Evolutionary conservation across 768 basidiomycete genomes (phyloP).

Genomic region (Pulveroboletus sp.): DNA sequence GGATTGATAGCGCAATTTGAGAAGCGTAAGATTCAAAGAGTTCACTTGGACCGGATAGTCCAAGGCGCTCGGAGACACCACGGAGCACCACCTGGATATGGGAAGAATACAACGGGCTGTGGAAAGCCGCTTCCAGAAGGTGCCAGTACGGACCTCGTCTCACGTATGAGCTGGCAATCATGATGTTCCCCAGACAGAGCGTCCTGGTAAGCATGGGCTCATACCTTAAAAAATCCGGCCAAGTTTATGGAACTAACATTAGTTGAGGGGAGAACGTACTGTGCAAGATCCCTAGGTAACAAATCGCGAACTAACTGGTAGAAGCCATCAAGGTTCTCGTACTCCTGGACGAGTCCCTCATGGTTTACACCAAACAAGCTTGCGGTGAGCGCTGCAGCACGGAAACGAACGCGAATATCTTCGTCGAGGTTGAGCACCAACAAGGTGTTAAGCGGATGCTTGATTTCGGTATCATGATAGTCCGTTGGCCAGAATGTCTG

Average conservation of each 20-base stretch:
- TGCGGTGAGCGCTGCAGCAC: constrained; percentile 58
- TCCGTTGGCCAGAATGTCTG: constrained; percentile 45
- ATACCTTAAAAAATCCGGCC: constrained; percentile 42
- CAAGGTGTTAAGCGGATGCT: constrained; percentile 45
- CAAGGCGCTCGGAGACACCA: constrained; percentile 64
- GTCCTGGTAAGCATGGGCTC: constrained; percentile 75
- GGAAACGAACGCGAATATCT: constrained; percentile 84
- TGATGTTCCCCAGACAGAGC: constrained; percentile 68
- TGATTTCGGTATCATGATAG: constrained; percentile 26
- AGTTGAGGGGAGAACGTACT: constrained; percentile 38
- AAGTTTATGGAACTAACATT: constrained; percentile 11
- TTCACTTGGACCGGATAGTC: constrained; percentile 51
- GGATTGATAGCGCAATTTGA: constrained; percentile 69
- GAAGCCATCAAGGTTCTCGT: constrained; percentile 24
- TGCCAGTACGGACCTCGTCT: constrained; percentile 87
- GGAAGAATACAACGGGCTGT: constrained; percentile 26
- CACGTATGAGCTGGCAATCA: constrained; percentile 71
- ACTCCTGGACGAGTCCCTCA: constrained; percentile 28
- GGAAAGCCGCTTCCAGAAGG: constrained; percentile 63
- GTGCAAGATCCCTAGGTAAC: constrained; percentile 42
- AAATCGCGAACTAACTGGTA: constrained; percentile 47
- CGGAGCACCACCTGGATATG: constrained; percentile 49
- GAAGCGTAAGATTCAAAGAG: constrained; percentile 79
- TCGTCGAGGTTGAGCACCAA: constrained; percentile 56
- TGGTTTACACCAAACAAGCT: constrained; percentile 48